These are phyloP conservation scores for Acanthamoeba royreba DNA, from an alignment of 208 protist species.

Conservation along the genomic window DNA sequence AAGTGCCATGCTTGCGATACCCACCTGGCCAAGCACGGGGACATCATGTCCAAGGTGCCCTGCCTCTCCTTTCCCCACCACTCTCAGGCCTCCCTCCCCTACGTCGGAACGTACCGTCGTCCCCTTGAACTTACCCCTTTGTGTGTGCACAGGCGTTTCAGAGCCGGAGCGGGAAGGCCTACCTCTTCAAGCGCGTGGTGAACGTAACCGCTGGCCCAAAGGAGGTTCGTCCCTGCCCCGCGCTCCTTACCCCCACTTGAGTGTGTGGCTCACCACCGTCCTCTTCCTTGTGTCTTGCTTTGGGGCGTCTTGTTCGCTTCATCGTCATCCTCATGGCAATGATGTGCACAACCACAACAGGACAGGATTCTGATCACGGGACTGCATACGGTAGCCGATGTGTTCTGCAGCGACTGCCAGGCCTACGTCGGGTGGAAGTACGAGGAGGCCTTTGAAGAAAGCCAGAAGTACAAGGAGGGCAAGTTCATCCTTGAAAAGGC, in stretches of 20 bases:
- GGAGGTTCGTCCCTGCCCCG: background rate
- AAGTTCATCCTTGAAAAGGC: slow-evolving; percentile 70
- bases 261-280: too few species aligned
- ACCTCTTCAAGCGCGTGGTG: slow-evolving; percentile 53
- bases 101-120: too few species aligned
- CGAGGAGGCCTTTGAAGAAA: slow-evolving; percentile 61
- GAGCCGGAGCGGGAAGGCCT: slow-evolving; percentile 52
- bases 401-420: slow-evolving; percentile 59
- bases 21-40: background rate
- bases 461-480: slow-evolving; percentile 69
- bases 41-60: slow-evolving; percentile 9
- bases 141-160: slow-evolving; percentile 31
- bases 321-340: background rate
- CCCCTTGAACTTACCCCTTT: background rate
- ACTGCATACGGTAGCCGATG: slow-evolving; percentile 62
- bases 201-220: slow-evolving; percentile 56
- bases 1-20: background rate
- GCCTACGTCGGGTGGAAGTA: slow-evolving; percentile 66
- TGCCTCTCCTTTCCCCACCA: too few species aligned
- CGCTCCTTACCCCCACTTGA: background rate
- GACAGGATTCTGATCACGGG: slow-evolving; percentile 63
- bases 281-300: too few species aligned
- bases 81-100: too few species aligned
- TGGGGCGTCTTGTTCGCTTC: background rate
- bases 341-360: too few species aligned